Evolutionary conservation across 148 eudicot genomes (phyloP).

Genomic region (Selenicereus undatus): DNA sequence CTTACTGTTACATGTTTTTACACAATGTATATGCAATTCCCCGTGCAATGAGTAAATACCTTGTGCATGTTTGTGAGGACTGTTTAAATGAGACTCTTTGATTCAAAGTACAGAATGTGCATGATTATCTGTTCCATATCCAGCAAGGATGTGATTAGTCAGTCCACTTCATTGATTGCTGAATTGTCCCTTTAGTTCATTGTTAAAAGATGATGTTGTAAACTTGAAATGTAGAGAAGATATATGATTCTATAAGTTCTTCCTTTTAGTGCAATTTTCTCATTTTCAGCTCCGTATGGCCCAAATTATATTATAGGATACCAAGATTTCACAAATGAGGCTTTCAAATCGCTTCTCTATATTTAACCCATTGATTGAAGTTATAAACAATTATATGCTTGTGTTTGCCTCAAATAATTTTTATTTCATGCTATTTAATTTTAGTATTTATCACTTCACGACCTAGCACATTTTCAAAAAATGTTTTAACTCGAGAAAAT

Average conservation of each 20-base stretch:
- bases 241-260: not conserved
- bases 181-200: not conserved
- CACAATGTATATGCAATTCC: not conserved
- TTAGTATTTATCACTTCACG: no score
- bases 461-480: no score
- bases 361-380: not conserved
- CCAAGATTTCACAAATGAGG: not conserved
- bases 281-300: not conserved
- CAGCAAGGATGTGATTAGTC: not conserved
- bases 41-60: not conserved
- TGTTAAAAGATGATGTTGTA: not conserved
- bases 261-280: not conserved
- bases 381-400: not conserved
- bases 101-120: not conserved
- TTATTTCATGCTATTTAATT: no score
- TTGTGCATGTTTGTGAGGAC: not conserved
- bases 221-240: not conserved
- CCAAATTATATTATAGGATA: not conserved
- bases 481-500: no score
- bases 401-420: not conserved
- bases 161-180: not conserved
- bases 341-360: not conserved
- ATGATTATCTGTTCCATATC: not conserved
- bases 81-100: not conserved
- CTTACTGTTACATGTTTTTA: not conserved